Evolutionary conservation across 208 protist genomes (phyloP), one percentile per base, ranked within the genome.

Genomic region (Crithidia fasciculata): DNA sequence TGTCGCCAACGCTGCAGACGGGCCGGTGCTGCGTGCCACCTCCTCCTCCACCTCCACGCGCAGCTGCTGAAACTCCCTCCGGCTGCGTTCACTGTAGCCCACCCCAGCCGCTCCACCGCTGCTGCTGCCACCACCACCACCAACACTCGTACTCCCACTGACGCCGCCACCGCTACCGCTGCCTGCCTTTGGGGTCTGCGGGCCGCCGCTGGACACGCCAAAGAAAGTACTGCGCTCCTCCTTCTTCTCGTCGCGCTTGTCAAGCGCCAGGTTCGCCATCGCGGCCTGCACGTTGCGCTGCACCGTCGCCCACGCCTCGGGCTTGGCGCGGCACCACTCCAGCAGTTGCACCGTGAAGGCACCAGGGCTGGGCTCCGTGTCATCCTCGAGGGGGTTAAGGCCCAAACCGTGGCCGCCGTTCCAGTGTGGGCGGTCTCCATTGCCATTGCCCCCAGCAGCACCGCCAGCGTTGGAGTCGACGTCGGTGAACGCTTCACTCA

Each of bases 261-360:
- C 74, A 4, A 79, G 45, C 15, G 47, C 67, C 2, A 73, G 63
- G 15, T 50, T 74, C 13, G 74, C 62, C 15, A 80, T 64, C 50
- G 60, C 57, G 8, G 49, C n/a, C 41, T 66, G 65, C 12, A 58
- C 60, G 19, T 69, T 71, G 15, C 28, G 15, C 44, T 74, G 71
- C 56, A 65, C 41, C 39, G 28, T 66, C 1, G 63, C 56, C 71
- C 50, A 62, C 13, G 44, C 54, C 36, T 62, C 72, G 19, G 52
- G 53, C 40, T 80, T 56, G 12, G 59, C 50, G 19, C 49, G 5
- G 63, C 84, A 78, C 88, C 88, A 93, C 8, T 86, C 74, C 39
- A 93, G 82, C 54, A 92, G 69, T 62, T 87, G 84, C 18, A 81
- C 57, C 4, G 83, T 83, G 45, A 67, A 82, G 47, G 84, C 50